Evolutionary conservation across 179 eudicot genomes (phyloP).

Genomic region (Gypsophila paniculata): DNA sequence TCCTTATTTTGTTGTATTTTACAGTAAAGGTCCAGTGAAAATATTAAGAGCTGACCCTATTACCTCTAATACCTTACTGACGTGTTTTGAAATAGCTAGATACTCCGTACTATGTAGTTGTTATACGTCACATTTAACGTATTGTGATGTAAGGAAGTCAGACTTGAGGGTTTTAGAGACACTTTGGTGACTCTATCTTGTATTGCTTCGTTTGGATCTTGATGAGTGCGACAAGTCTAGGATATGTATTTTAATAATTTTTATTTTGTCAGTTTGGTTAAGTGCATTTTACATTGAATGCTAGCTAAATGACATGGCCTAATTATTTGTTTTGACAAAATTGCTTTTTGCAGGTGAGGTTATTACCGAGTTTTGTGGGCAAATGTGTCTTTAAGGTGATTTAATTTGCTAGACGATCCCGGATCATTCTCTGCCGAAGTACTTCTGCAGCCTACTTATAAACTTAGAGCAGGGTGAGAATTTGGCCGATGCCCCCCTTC

Average conservation of each 20-base stretch:
- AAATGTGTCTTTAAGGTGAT: not conserved
- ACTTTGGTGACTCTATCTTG: not conserved
- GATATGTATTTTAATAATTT: not conserved
- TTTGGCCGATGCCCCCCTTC: not conserved
- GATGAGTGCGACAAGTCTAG: not conserved
- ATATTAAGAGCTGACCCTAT: not conserved
- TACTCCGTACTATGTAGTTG: too few relatives aligned
- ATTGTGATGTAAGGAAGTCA: not conserved
- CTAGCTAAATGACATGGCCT: not conserved
- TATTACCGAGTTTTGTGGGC: not conserved
- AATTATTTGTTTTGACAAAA: not conserved
- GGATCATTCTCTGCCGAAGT: not conserved
- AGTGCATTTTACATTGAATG: not conserved
- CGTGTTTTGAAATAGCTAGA: not conserved
- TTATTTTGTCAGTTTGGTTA: not conserved
- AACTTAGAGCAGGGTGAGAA: not conserved
- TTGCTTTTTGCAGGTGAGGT: not conserved
- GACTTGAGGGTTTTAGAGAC: too few relatives aligned
- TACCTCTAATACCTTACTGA: not conserved
- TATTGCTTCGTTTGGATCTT: not conserved
- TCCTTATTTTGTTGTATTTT: not conserved
- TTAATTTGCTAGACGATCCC: not conserved
- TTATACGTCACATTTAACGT: not conserved
- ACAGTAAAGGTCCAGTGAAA: not conserved
- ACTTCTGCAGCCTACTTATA: not conserved